These are phyloP conservation scores for Phytopythium cucurbitacearum DNA, from an alignment of 352 stramenopile species.

Conservation along the genomic window DNA sequence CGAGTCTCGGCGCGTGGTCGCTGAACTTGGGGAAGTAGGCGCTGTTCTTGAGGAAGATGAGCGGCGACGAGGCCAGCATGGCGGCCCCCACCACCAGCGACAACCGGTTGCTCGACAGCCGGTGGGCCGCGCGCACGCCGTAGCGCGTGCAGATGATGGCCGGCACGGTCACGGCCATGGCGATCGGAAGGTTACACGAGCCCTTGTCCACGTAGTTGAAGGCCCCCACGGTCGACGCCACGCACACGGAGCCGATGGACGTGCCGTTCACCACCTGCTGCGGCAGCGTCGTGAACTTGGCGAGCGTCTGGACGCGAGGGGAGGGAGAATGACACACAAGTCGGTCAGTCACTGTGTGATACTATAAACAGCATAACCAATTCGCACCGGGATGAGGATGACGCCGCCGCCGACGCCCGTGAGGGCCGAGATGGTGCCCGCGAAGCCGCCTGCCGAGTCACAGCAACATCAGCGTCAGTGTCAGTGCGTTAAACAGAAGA, in stretches of 20 bases:
- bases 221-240: conserved; percentile 59
- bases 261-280: conserved; percentile 85
- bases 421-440: conserved; percentile 69
- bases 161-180: conserved; percentile 62
- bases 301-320: conserved; percentile 46
- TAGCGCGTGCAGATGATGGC: conserved; percentile 77
- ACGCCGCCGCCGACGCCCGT: conserved; percentile 79
- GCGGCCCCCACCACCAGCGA: conserved; percentile 70
- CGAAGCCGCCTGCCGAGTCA: conserved; percentile 33
- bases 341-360: neutral
- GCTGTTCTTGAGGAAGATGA: conserved; percentile 85
- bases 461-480: neutral
- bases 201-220: conserved; percentile 68
- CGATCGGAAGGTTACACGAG: conserved; percentile 75
- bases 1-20: conserved; percentile 40
- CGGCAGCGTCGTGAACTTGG: conserved; percentile 71
- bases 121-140: conserved; percentile 72
- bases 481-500: neutral
- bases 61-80: conserved; percentile 73
- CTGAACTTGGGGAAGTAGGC: conserved; percentile 74
- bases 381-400: conserved; percentile 73
- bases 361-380: neutral
- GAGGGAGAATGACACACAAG: neutral
- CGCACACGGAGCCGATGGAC: conserved; percentile 72
- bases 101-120: conserved; percentile 66